Evolutionary conservation across 1,284 basidiomycete genomes (phyloP).

Genomic region (Albatrellus sp.): DNA sequence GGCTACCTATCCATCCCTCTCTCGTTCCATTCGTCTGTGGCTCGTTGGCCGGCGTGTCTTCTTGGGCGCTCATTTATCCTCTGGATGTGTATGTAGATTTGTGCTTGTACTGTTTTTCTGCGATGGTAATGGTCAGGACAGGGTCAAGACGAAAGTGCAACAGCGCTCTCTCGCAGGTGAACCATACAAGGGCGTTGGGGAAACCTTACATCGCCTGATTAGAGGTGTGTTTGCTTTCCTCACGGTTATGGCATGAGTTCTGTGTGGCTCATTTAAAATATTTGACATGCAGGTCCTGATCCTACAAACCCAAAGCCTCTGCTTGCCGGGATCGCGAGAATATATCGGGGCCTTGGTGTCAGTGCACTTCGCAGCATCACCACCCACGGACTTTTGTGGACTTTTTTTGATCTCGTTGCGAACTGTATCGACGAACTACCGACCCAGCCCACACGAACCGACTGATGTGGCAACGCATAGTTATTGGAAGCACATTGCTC

Average conservation of each 20-base stretch:
- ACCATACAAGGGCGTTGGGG: conserved; percentile 49
- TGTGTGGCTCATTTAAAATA: background rate
- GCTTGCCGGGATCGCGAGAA: conserved; percentile 54
- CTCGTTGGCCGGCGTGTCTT: conserved; percentile 71
- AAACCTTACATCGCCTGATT: conserved; percentile 68
- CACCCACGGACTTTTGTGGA: conserved; percentile 76
- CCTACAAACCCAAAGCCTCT: conserved; percentile 59
- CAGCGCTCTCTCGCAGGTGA: conserved; percentile 77
- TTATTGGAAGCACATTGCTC: background rate
- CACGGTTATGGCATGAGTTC: background rate
- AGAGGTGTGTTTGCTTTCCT: conserved; percentile 34
- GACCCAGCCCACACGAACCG: background rate
- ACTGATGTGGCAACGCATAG: background rate
- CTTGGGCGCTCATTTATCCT: conserved; percentile 78
- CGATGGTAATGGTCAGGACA: conserved; percentile 18
- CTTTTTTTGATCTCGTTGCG: conserved; percentile 66
- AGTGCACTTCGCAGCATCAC: conserved; percentile 74
- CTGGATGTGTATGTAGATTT: conserved; percentile 56
- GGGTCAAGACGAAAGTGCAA: conserved; percentile 90
- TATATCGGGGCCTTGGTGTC: conserved; percentile 80
- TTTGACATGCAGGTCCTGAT: conserved; percentile 47
- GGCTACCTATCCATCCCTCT: conserved; percentile 67
- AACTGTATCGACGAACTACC: conserved; percentile 66
- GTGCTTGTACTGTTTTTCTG: background rate
- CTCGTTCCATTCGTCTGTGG: conserved; percentile 80